phyloP scores from a whole-genome alignment of 2,329 filamentous ascomycete species.

The Neonectria faginata region DNA sequence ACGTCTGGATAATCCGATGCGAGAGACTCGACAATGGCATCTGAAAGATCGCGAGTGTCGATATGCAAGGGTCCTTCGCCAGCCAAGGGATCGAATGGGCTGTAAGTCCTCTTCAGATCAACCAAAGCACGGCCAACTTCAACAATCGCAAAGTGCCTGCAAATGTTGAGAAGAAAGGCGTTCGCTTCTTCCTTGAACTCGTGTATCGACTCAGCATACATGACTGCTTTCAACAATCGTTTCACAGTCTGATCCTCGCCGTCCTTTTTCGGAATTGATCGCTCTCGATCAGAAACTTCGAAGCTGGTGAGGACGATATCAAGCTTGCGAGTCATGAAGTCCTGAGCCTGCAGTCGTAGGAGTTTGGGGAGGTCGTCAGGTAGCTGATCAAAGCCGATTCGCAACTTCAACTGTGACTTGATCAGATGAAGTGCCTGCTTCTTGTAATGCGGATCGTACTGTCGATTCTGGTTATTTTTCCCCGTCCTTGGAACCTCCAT shows the following conservation, averaged over 20 bases:
- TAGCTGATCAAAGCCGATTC: conserved; percentile 86
- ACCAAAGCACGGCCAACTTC: conserved; percentile 90
- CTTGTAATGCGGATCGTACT: conserved; percentile 87
- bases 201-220: conserved; percentile 85
- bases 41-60: conserved; percentile 86
- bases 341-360: conserved; percentile 89
- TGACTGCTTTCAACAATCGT: conserved; percentile 87
- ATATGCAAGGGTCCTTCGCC: conserved; percentile 90
- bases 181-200: conserved; percentile 83
- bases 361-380: conserved; percentile 90
- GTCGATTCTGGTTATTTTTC: conserved; percentile 66
- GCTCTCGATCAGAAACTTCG: conserved; percentile 80
- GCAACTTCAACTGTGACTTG: conserved; percentile 88
- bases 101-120: conserved; percentile 79
- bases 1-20: conserved; percentile 86
- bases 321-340: conserved; percentile 78
- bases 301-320: conserved; percentile 78
- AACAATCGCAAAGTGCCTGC: conserved; percentile 89
- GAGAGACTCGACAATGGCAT: conserved; percentile 90
- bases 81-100: conserved; percentile 84
- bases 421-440: conserved; percentile 91
- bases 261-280: conserved; percentile 87
- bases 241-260: conserved; percentile 85
- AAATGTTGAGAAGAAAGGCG: conserved; percentile 81
- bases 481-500: conserved; percentile 79